Evolutionary conservation across 129 eudicot genomes (phyloP).

Genomic region (Deinandra increscens): DNA sequence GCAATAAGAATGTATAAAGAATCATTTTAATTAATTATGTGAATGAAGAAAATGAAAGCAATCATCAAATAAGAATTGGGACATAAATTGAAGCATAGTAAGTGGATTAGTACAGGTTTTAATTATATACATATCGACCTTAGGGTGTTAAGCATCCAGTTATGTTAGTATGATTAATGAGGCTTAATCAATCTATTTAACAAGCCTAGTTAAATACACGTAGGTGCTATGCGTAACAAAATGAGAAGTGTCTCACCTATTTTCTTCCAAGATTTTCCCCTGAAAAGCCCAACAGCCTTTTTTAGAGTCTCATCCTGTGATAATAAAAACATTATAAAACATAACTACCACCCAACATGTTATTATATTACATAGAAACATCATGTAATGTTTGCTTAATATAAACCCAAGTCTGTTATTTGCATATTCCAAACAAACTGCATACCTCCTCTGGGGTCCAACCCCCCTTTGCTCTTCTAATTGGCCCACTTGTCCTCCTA

Average conservation of each 20-base stretch:
- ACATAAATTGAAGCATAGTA: conserved; percentile 1
- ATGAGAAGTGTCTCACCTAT: conserved; percentile 50
- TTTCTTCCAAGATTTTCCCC: conserved; percentile 97
- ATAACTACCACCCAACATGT: conserved; percentile 4
- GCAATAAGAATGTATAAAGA: not conserved
- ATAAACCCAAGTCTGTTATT: conserved; percentile 7
- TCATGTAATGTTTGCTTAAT: conserved; percentile 1
- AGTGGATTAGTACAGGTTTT: not conserved
- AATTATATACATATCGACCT: not conserved
- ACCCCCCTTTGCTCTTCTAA: conserved; percentile 97
- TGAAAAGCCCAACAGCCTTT: conserved; percentile 66
- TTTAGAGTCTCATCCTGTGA: conserved; percentile 81
- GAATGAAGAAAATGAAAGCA: not conserved
- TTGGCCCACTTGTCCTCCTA: conserved; percentile 94
- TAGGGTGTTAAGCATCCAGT: not conserved
- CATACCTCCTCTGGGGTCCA: conserved; percentile 99
- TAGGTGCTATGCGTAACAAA: conserved; percentile 17
- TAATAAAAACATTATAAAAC: conserved; percentile 18
- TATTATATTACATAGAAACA: conserved; percentile 1
- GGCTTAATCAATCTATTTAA: conserved; percentile 5
- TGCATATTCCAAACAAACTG: conserved; percentile 10
- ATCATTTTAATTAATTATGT: not conserved
- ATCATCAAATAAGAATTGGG: not conserved
- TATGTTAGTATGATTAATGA: conserved; percentile 17
- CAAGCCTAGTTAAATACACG: conserved; percentile 2